Evolutionary conservation across 2,329 filamentous ascomycete species (phyloP), one percentile per base, ranked within the genome.

Genomic region (Colletotrichum sublineola): DNA sequence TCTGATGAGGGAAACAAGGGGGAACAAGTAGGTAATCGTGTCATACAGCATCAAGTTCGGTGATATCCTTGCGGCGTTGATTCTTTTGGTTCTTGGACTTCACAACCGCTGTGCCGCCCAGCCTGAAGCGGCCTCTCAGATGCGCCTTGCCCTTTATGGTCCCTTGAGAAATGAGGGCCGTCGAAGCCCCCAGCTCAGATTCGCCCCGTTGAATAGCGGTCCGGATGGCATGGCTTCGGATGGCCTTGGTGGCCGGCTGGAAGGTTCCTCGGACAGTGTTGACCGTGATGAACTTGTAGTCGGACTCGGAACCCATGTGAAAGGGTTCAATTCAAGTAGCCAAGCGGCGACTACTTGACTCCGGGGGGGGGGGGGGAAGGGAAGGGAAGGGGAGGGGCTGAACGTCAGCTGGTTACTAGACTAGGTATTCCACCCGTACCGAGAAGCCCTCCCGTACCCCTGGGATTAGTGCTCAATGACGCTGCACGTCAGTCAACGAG

Each of bases 221-320:
- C 24, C 61, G 61, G 44, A 75, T 75, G 12, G 74, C 74, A 63
- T 75, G 74, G 63, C 74, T 74, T 1, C 74, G 63, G 14, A 60
- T 58, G 4, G 68, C 62, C 36, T 65, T 74, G 66, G 12, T 66
- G n/a, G 73, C 73, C 8, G 69, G 60, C 42, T 56, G 66, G 15
- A 70, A 58, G 18, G 33, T 55, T 3, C 66, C 69, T 7, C 66
- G 55, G 6, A 56, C 55, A 18, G 50, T 50, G 11, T 48, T 69
- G 14, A 63, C 66, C 15, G 69, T 63, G 55, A 75, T 57, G 57
- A 75, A 75, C 70, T 73, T 69, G 63, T 67, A 75, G 24, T 71
- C 68, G 31, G 73, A 48, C 57, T 63, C 62, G 48, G 60, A 31
- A 9, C 40, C 42, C 68, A 68, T 71, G 42, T 44, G 24, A 56